Conservation (phyloP, 2,329 filamentous ascomycete genomes). For the Phyllosticta citriasiana region DNA sequence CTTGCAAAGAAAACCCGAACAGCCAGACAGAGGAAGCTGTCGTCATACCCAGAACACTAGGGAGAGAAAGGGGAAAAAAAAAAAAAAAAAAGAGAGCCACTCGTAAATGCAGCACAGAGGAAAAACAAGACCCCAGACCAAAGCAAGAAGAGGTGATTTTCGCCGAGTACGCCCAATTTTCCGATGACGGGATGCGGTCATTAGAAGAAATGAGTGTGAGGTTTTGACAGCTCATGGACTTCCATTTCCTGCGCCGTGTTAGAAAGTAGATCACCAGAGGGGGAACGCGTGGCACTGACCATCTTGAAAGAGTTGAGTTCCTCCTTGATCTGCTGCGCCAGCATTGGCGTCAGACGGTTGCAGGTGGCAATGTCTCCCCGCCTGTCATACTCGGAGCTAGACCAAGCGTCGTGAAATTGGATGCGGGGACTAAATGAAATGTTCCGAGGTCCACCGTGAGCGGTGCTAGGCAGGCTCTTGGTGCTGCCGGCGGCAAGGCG, state of each 20-base stretch:
- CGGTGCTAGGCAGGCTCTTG: conserved; percentile 72
- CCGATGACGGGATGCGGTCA: conserved; percentile 31
- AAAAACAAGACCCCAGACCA: conserved; percentile 20
- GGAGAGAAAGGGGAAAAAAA: conserved; percentile 8
- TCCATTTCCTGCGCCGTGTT: conserved; percentile 81
- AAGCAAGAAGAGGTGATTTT: conserved; percentile 17
- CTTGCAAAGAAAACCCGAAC: conserved; percentile 8
- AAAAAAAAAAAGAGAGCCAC: conserved; percentile 26
- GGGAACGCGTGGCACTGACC: conserved; percentile 42
- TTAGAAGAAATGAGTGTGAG: conserved; percentile 99
- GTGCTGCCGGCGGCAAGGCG: conserved; percentile 60
- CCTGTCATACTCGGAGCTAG: conserved; percentile 88
- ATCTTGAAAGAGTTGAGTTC: conserved; percentile 99
- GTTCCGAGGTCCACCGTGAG: conserved; percentile 52
- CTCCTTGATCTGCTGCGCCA: conserved; percentile 98
- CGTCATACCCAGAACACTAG: conserved; percentile 31
- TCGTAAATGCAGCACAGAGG: conserved; percentile 29
- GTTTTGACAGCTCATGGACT: conserved; percentile 96
- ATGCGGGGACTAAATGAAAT: conserved; percentile 82
- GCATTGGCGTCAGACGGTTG: conserved; percentile 91
- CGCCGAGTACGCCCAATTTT: conserved; percentile 32
- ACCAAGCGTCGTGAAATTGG: conserved; percentile 94
- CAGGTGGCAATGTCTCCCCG: conserved; percentile 94
- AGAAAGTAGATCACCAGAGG: conserved; percentile 20
- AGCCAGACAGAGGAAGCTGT: conserved; percentile 6